These are phyloP conservation scores for Apiospora saccharicola DNA, from an alignment of 2,329 filamentous ascomycete genomes.

Conservation along the genomic window DNA sequence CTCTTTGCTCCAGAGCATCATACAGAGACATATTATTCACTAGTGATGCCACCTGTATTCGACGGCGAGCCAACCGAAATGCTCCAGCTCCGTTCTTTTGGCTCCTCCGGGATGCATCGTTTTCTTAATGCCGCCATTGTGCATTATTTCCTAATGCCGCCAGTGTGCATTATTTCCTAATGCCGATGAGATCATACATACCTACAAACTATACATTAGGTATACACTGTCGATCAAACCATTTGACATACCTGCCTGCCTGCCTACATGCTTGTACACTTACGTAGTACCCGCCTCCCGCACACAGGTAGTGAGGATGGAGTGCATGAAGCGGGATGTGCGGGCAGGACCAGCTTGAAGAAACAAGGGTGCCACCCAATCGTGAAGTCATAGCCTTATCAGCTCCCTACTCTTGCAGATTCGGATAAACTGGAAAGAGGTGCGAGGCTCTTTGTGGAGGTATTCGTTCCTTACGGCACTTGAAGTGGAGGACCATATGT, in stretches of 20 bases:
- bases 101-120: neutral
- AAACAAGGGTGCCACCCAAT: neutral
- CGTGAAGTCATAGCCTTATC: neutral
- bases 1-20: neutral
- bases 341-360: neutral
- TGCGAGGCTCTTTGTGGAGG: neutral
- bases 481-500: neutral
- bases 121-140: neutral
- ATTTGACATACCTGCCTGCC: neutral
- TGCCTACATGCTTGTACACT: neutral
- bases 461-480: neutral
- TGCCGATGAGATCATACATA: conserved; percentile 15
- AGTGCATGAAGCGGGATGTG: neutral
- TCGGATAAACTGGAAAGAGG: neutral
- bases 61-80: neutral
- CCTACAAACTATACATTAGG: neutral
- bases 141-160: neutral
- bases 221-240: neutral
- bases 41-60: neutral
- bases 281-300: neutral
- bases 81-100: neutral
- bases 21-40: neutral
- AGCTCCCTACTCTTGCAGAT: neutral
- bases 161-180: neutral
- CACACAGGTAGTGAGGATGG: neutral